These are phyloP conservation scores for Irpex sp. DNA, from an alignment of 1,284 basidiomycete genomes.

Conservation along the genomic window DNA sequence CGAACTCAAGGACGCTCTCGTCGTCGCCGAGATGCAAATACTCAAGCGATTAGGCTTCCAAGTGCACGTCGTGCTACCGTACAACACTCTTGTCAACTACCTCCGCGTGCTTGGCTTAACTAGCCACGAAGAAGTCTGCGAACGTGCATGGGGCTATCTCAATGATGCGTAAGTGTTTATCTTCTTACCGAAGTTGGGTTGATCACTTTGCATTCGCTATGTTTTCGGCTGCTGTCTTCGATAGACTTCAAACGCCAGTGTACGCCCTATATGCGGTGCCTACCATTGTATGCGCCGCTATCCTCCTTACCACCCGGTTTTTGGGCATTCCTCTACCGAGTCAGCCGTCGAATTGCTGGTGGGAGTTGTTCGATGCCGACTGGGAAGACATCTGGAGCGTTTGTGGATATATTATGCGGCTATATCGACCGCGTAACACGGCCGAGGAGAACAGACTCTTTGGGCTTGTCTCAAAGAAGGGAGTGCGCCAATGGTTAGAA, in stretches of 20 bases:
- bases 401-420: constrained; percentile 74
- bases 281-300: constrained; percentile 83
- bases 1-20: constrained; percentile 85
- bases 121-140: constrained; percentile 65
- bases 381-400: constrained; percentile 85
- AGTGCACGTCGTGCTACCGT: constrained; percentile 87
- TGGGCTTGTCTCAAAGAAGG: constrained; percentile 64
- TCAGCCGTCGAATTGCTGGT: constrained; percentile 70
- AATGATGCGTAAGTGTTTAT: constrained; percentile 76
- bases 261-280: constrained; percentile 87
- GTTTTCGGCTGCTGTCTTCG: constrained; percentile 1
- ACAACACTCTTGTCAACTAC: constrained; percentile 95
- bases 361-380: constrained; percentile 83
- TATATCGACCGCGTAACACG: constrained; percentile 52
- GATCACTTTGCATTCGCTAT: constrained; percentile 13
- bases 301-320: constrained; percentile 72
- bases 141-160: constrained; percentile 83
- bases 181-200: constrained; percentile 9
- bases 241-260: constrained; percentile 85
- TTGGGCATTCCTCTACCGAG: constrained; percentile 72
- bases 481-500: constrained; percentile 73
- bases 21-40: constrained; percentile 96
- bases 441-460: constrained; percentile 41
- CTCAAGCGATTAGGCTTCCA: constrained; percentile 92
- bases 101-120: constrained; percentile 85